These are phyloP conservation scores for Jatropha podagrica DNA, from an alignment of 441 rosid genomes.

Conservation along the genomic window DNA sequence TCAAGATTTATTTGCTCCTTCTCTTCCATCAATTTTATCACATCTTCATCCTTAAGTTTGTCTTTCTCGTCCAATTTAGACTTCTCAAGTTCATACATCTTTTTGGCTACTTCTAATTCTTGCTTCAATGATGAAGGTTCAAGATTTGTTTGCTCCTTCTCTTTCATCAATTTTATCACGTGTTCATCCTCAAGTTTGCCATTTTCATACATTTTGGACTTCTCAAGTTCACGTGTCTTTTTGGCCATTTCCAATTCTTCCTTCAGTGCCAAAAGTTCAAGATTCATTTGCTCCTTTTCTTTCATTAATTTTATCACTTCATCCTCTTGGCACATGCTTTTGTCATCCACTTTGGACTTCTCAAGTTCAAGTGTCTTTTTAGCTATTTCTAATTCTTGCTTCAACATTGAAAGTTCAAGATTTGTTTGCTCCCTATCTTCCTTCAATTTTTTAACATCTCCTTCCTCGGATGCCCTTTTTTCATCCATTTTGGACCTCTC, in stretches of 20 bases:
- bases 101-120: slow-evolving; percentile 10
- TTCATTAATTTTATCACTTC: slow-evolving; percentile 13
- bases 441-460: background rate
- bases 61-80: slow-evolving; percentile 50
- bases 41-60: slow-evolving; percentile 40
- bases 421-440: background rate
- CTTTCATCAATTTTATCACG: slow-evolving; percentile 7
- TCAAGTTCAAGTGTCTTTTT: slow-evolving; percentile 12
- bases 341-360: slow-evolving; percentile 12
- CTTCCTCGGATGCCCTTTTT: background rate
- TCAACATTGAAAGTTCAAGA: background rate
- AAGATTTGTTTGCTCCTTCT: slow-evolving; percentile 9
- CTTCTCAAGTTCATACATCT: slow-evolving; percentile 33
- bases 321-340: slow-evolving; percentile 10
- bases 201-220: background rate
- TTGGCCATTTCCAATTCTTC: slow-evolving; percentile 8
- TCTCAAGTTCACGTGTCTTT: slow-evolving; percentile 11
- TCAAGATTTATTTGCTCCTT: slow-evolving; percentile 38
- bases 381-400: slow-evolving; percentile 6
- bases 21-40: slow-evolving; percentile 41
- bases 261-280: slow-evolving; percentile 9
- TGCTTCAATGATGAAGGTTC: background rate
- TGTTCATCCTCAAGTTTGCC: background rate
- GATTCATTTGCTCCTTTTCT: slow-evolving; percentile 21
- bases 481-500: background rate